Evolutionary conservation across 495 filamentous ascomycete species (phyloP).

Genomic region (Bacidia rubella): DNA sequence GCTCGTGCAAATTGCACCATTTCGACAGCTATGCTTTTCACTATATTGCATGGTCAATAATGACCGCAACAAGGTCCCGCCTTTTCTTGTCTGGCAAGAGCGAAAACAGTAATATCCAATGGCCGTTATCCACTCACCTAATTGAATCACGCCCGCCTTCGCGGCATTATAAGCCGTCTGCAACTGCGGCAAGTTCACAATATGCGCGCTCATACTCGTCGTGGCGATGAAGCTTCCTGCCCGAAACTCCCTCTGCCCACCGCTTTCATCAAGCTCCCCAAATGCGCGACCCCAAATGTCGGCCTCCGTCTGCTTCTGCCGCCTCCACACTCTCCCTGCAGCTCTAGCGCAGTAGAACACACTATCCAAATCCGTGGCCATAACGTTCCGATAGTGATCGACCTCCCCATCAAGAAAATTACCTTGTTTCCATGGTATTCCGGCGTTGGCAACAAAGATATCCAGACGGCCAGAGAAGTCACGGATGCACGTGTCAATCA

Average conservation of each 20-base stretch:
- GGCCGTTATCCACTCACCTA: slow-evolving; percentile 40
- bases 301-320: slow-evolving; percentile 52
- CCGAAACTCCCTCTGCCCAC: slow-evolving; percentile 51
- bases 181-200: slow-evolving; percentile 77
- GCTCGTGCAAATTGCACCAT: slow-evolving; percentile 76
- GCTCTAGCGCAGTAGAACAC: slow-evolving; percentile 70
- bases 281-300: slow-evolving; percentile 53
- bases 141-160: slow-evolving; percentile 73
- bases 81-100: too few relatives aligned
- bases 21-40: slow-evolving; percentile 67
- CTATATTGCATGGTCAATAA: too few relatives aligned
- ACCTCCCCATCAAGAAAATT: slow-evolving; percentile 50
- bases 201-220: slow-evolving; percentile 70
- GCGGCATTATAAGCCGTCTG: slow-evolving; percentile 81
- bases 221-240: slow-evolving; percentile 68
- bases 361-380: slow-evolving; percentile 66
- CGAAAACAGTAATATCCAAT: too few relatives aligned
- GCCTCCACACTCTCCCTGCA: slow-evolving; percentile 56
- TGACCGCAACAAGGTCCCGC: not conserved
- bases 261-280: slow-evolving; percentile 28
- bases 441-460: slow-evolving; percentile 69
- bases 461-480: slow-evolving; percentile 67
- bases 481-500: slow-evolving; percentile 43
- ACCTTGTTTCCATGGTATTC: slow-evolving; percentile 60
- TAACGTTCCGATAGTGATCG: slow-evolving; percentile 53